A percentile compares a stretch with the other conserved stretches of the same genome.
Evolutionary conservation across 768 basidiomycete species (phyloP).

Genomic region (Trametes punicea): DNA sequence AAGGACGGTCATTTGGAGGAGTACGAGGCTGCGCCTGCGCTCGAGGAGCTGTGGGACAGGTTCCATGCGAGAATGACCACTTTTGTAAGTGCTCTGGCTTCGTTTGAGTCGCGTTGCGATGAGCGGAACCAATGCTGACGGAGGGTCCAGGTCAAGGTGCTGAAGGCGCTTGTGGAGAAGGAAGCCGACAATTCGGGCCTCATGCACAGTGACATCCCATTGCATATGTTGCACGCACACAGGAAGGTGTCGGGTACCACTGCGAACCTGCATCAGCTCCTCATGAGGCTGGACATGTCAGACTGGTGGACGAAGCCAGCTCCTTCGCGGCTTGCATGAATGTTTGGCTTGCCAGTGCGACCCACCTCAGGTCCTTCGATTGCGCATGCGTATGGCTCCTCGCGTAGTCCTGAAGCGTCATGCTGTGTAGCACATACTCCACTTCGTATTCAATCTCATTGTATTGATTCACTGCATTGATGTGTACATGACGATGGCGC

Average conservation of each 20-base stretch:
- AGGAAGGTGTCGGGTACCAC: constrained; percentile 41
- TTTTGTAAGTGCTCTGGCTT: constrained; percentile 46
- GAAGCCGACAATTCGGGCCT: constrained; percentile 22
- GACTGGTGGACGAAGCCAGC: constrained; percentile 50
- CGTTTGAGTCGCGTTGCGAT: too few relatives aligned
- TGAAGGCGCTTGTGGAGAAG: constrained; percentile 59
- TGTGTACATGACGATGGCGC: constrained; percentile 15
- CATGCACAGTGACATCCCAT: constrained; percentile 27
- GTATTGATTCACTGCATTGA: constrained; percentile 8
- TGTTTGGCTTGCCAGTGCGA: too few relatives aligned
- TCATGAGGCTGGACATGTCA: constrained; percentile 50
- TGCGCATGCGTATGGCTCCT: too few relatives aligned
- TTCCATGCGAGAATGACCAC: constrained; percentile 55
- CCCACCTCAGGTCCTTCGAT: too few relatives aligned
- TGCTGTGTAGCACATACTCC: background rate
- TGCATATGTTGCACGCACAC: constrained; percentile 34
- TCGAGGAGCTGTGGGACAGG: constrained; percentile 51
- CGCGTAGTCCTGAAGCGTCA: background rate
- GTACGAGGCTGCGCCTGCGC: constrained; percentile 54
- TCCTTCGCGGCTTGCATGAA: background rate
- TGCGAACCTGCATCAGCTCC: constrained; percentile 52
- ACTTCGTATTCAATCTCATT: background rate
- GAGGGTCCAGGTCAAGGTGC: constrained; percentile 48
- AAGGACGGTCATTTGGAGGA: constrained; percentile 54
- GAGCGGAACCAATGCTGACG: too few relatives aligned